A percentile compares a stretch with the other conserved stretches of the same genome.
Conservation (phyloP, 768 basidiomycete species). For the Lentinula boryana region DNA sequence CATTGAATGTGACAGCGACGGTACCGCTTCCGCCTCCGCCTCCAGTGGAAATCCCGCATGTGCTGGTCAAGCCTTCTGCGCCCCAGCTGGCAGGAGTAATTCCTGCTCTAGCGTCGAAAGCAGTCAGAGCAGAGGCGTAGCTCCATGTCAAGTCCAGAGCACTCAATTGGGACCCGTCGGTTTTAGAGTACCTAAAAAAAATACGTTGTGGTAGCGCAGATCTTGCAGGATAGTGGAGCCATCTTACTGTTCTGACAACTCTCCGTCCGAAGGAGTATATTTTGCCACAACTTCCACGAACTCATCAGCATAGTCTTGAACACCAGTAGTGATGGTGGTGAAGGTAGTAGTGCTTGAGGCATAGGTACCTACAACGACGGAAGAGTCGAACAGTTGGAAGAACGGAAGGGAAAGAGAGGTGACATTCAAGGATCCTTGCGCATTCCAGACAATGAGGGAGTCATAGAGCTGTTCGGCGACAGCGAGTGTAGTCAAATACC, state of each 20-base stretch:
- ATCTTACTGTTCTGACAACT: conserved; percentile 6
- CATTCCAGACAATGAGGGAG: conserved; percentile 59
- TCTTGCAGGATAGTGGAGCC: not conserved
- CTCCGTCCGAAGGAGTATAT: conserved; percentile 58
- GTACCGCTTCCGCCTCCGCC: conserved; percentile 23
- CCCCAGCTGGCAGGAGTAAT: conserved; percentile 55
- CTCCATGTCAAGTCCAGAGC: conserved; percentile 73
- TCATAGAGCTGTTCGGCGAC: conserved; percentile 76
- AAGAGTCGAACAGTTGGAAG: conserved; percentile 54
- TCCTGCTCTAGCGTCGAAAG: conserved; percentile 39
- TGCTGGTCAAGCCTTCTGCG: conserved; percentile 46
- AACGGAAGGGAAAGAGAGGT: conserved; percentile 61
- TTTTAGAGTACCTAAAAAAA: conserved; percentile 47
- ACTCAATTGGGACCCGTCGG: conserved; percentile 45
- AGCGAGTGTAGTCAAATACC: conserved; percentile 71
- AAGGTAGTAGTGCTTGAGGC: conserved; percentile 49
- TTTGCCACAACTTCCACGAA: conserved; percentile 51
- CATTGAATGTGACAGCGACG: conserved; percentile 52
- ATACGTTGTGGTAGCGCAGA: not conserved
- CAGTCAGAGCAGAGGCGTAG: conserved; percentile 65
- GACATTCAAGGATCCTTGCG: conserved; percentile 41
- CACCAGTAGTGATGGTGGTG: conserved; percentile 37
- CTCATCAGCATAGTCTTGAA: conserved; percentile 58
- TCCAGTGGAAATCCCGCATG: conserved; percentile 17
- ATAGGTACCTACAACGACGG: conserved; percentile 5